phyloP scores from a whole-genome alignment of 306 rosid species.

The Gleditsia sinensis region DNA sequence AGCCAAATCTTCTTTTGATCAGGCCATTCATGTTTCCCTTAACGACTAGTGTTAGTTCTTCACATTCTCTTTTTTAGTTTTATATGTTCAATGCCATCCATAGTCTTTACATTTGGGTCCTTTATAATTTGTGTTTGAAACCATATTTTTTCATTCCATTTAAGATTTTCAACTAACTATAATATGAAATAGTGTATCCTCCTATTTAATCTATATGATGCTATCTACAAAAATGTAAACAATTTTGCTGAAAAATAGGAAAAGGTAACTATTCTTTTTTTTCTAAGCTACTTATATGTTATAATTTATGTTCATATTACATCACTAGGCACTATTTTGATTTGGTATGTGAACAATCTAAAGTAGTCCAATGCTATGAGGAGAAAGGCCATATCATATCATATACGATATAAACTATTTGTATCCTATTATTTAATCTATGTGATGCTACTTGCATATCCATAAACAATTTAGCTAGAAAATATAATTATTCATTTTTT shows the following conservation, averaged over 20 bases:
- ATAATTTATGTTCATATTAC: constrained; percentile 25
- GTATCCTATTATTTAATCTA: too few relatives aligned
- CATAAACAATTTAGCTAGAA: too few relatives aligned
- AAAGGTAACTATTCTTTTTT: constrained; percentile 68
- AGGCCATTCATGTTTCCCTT: too few relatives aligned
- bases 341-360: constrained; percentile 64
- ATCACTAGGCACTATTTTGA: constrained; percentile 31
- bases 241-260: constrained; percentile 99
- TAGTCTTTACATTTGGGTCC: too few relatives aligned
- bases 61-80: too few relatives aligned
- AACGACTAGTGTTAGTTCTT: too few relatives aligned
- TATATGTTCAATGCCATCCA: too few relatives aligned
- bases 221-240: constrained; percentile 32
- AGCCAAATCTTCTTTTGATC: too few relatives aligned
- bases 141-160: constrained; percentile 26
- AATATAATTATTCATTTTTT: too few relatives aligned
- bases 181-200: constrained; percentile 28
- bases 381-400: constrained; percentile 98
- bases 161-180: constrained; percentile 41
- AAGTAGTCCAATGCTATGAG: constrained; percentile 98
- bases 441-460: too few relatives aligned
- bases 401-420: too few relatives aligned
- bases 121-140: constrained; percentile 35
- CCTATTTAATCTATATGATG: constrained; percentile 37
- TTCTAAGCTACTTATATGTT: constrained; percentile 21